phyloP scores from a whole-genome alignment of 306 rosid genomes.

The Quercus cerris region DNA sequence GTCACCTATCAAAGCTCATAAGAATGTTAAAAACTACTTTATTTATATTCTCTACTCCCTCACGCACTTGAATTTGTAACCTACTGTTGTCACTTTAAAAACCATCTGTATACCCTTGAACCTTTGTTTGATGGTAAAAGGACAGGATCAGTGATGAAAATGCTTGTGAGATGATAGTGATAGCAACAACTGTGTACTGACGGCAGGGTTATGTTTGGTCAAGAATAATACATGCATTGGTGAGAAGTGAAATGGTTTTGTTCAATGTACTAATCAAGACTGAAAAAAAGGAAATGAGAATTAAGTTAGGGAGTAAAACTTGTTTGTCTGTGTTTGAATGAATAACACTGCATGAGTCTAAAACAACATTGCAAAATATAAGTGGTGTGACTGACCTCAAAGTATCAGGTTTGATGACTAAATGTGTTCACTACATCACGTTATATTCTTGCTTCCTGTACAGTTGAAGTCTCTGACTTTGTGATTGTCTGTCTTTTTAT shows the following conservation, averaged over 20 bases:
- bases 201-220: background rate
- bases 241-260: background rate
- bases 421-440: background rate
- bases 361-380: background rate
- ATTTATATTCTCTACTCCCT: background rate
- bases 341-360: background rate
- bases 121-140: background rate
- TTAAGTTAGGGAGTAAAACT: background rate
- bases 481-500: slow-evolving; percentile 9
- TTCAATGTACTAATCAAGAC: background rate
- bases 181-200: background rate
- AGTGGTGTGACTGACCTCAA: background rate
- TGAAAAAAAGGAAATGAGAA: background rate
- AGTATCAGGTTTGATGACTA: background rate
- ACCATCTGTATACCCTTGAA: background rate
- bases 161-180: background rate
- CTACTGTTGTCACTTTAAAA: background rate
- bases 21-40: background rate
- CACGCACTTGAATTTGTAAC: background rate
- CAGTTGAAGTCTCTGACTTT: background rate
- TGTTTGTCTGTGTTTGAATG: background rate
- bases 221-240: background rate
- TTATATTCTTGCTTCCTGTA: slow-evolving; percentile 2
- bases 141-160: background rate
- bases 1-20: background rate